Conservation (phyloP, 768 basidiomycete species). For the Kwoniella shandongensis region DNA sequence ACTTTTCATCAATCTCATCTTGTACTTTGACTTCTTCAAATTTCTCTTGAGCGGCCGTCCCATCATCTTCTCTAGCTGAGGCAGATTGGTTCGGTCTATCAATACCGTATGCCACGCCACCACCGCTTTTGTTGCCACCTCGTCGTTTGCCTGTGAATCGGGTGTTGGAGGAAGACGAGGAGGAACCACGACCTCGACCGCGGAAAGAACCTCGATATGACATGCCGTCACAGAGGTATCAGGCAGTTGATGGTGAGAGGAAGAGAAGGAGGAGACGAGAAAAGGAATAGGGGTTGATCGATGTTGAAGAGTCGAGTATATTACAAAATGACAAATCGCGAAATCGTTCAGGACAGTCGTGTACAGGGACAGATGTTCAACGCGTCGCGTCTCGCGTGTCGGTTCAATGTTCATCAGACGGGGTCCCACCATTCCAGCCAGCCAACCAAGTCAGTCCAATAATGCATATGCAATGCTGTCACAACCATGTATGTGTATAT, state of each 20-base stretch:
- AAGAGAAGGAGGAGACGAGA: no score
- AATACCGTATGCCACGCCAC: conserved; percentile 42
- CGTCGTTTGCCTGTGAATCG: conserved; percentile 46
- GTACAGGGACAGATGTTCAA: no score
- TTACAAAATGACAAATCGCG: no score
- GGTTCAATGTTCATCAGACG: no score
- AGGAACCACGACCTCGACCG: conserved; percentile 38
- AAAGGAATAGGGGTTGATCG: no score
- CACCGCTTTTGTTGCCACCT: conserved; percentile 56
- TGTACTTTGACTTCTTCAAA: conserved; percentile 73
- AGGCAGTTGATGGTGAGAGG: neutral
- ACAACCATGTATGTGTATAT: no score
- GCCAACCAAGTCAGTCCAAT: no score
- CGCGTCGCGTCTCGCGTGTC: no score
- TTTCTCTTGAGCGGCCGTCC: conserved; percentile 76
- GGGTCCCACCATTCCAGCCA: no score
- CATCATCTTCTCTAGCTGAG: conserved; percentile 81
- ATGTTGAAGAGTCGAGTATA: no score
- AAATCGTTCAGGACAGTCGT: no score
- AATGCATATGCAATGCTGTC: no score
- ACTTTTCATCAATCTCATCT: conserved; percentile 90
- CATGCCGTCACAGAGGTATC: neutral
- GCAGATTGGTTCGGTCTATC: conserved; percentile 56
- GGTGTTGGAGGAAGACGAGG: conserved; percentile 37
- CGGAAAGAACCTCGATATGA: conserved; percentile 15